Evolutionary conservation across 2,329 filamentous ascomycete species (phyloP).

Genomic region (Pseudopithomyces chartarum): DNA sequence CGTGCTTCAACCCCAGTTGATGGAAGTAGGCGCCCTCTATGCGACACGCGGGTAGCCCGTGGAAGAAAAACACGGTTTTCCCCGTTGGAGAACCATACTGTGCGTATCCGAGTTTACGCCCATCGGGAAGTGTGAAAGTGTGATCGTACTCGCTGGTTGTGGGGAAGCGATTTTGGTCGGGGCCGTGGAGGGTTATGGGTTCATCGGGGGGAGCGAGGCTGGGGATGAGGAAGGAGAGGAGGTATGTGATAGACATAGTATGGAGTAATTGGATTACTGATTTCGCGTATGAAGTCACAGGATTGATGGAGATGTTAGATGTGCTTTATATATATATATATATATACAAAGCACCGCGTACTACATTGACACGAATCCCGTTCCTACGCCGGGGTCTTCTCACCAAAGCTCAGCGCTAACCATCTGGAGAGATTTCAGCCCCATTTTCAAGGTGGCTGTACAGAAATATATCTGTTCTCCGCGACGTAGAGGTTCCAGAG

Average conservation of each 20-base stretch:
- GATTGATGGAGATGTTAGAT: not conserved
- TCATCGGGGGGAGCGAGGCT: not conserved
- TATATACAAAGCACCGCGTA: not conserved
- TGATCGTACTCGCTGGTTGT: slow-evolving; percentile 32
- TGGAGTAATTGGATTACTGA: not conserved
- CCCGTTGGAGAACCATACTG: slow-evolving; percentile 36
- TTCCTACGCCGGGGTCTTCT: not conserved
- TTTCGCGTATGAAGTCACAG: not conserved
- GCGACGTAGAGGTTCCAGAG: not conserved
- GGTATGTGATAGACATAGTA: not conserved
- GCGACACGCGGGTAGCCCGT: slow-evolving; percentile 38
- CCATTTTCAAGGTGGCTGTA: not conserved
- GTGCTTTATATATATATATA: too few relatives aligned
- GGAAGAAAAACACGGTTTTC: slow-evolving; percentile 31
- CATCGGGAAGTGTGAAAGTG: slow-evolving; percentile 39
- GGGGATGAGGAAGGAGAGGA: not conserved
- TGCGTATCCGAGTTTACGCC: slow-evolving; percentile 44
- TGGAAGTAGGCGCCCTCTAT: slow-evolving; percentile 33
- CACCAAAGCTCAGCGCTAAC: not conserved
- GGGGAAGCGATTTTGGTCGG: slow-evolving; percentile 12
- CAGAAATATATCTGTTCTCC: not conserved
- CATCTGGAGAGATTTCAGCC: not conserved
- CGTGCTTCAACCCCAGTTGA: slow-evolving; percentile 23
- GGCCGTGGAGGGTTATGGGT: not conserved
- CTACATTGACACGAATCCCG: not conserved